Percentiles rank a stretch among this genome's conserved stretches.
Conservation (phyloP, 2,329 filamentous ascomycete genomes). For the Teratosphaeria epicoccoides region DNA sequence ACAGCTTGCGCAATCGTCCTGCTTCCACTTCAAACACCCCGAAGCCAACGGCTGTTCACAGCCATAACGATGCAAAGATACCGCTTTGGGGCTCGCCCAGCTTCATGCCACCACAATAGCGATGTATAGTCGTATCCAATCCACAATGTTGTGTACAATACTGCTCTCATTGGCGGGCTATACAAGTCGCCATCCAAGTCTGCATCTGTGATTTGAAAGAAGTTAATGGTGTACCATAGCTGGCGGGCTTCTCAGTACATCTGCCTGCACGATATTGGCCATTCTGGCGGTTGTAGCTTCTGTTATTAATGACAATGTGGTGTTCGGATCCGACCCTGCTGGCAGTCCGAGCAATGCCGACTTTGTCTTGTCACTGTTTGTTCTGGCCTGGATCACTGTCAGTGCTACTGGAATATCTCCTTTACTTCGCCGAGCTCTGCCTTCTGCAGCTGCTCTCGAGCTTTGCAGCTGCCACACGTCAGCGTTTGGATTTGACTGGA, state of each 20-base stretch:
- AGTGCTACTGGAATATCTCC: neutral
- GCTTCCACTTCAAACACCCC: no score
- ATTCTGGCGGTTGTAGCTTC: neutral
- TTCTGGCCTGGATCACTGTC: neutral
- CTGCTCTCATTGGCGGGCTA: neutral
- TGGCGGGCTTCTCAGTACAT: neutral
- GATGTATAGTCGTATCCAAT: neutral
- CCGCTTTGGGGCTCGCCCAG: neutral
- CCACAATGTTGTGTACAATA: neutral
- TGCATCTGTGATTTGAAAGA: neutral
- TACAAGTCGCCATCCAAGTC: neutral
- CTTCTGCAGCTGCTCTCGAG: neutral
- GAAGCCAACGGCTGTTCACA: no score
- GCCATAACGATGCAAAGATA: neutral
- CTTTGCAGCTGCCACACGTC: neutral
- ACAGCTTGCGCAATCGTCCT: no score
- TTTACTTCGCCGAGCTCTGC: neutral
- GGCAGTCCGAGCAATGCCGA: neutral
- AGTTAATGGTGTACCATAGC: neutral
- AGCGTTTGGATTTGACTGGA: neutral
- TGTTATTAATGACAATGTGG: neutral
- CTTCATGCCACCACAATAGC: neutral
- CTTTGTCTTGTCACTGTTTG: neutral
- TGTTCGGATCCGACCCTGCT: neutral
- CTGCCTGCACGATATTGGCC: neutral